Conservation (phyloP, 2,329 filamentous ascomycete genomes). For the Microcyclospora tardicrescens region DNA sequence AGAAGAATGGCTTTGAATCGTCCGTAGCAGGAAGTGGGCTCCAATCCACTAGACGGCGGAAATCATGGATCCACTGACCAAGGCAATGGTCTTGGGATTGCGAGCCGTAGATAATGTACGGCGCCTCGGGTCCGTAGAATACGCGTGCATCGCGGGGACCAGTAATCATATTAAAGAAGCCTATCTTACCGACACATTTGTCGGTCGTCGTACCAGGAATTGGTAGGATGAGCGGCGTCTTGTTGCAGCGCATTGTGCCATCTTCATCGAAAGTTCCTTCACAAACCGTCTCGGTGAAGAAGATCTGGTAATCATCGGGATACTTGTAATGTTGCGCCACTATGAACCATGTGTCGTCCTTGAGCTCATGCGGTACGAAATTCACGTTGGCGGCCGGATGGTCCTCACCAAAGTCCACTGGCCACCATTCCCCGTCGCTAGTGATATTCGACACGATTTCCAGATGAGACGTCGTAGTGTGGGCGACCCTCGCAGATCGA, state of each 20-base stretch:
- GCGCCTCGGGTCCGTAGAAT: slow-evolving; percentile 40
- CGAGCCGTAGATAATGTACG: slow-evolving; percentile 43
- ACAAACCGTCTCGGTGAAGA: slow-evolving; percentile 34
- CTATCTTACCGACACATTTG: slow-evolving; percentile 34
- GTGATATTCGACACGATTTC: no score
- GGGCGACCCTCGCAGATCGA: no score
- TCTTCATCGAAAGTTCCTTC: slow-evolving; percentile 33
- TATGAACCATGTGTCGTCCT: slow-evolving; percentile 38
- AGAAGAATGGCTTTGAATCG: slow-evolving; percentile 23
- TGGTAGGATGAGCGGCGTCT: slow-evolving; percentile 30
- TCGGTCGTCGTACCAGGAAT: slow-evolving; percentile 34
- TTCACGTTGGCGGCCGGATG: slow-evolving; percentile 19
- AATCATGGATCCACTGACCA: slow-evolving; percentile 44
- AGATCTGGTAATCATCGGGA: slow-evolving; percentile 7
- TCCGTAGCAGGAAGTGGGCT: slow-evolving; percentile 9
- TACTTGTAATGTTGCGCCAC: slow-evolving; percentile 22
- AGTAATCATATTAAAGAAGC: slow-evolving; percentile 32
- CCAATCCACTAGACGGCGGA: slow-evolving; percentile 34
- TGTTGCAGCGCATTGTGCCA: slow-evolving; percentile 31
- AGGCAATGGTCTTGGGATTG: slow-evolving; percentile 44
- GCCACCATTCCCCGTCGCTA: no score
- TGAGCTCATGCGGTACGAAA: slow-evolving; percentile 42
- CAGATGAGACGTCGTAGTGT: no score
- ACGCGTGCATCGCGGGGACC: slow-evolving; percentile 48
- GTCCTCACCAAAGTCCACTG: no score